phyloP scores from a whole-genome alignment of 345 rosid genomes.

The Turritis glabra region DNA sequence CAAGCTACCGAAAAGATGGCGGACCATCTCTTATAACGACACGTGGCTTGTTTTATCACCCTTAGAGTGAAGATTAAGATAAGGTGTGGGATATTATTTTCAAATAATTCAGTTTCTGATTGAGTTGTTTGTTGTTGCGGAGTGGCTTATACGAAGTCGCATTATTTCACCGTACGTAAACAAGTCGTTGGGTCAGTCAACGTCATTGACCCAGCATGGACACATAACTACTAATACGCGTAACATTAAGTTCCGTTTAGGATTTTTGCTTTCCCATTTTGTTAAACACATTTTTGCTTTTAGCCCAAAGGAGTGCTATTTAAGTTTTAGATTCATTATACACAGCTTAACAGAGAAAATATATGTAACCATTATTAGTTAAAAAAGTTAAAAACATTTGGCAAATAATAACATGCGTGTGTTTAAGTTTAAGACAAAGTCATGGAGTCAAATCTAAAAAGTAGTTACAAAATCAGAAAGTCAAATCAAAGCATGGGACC shows the following conservation, averaged over 20 bases:
- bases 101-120: slow-evolving; percentile 4
- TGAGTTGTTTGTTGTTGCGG: background rate
- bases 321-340: too few species aligned
- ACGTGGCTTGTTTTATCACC: background rate
- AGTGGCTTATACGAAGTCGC: background rate
- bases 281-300: background rate
- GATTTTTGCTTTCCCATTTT: background rate
- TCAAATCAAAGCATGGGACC: slow-evolving; percentile 26
- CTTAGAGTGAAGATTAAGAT: background rate
- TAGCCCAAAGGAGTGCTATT: background rate
- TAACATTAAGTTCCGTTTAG: slow-evolving; percentile 12
- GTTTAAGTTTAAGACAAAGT: background rate
- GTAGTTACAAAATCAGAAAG: background rate
- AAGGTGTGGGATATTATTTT: background rate
- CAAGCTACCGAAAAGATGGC: slow-evolving; percentile 20
- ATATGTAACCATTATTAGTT: background rate
- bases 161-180: background rate
- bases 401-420: background rate
- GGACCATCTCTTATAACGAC: slow-evolving; percentile 27
- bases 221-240: slow-evolving; percentile 29
- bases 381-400: too few species aligned
- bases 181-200: slow-evolving; percentile 29
- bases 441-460: slow-evolving; percentile 3
- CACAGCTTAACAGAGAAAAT: background rate
- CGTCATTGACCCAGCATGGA: slow-evolving; percentile 24